Percentiles rank a stretch among this genome's conserved stretches.
Conservation (phyloP, 805 yeast species). For the Ogataea wickerhamii region DNA sequence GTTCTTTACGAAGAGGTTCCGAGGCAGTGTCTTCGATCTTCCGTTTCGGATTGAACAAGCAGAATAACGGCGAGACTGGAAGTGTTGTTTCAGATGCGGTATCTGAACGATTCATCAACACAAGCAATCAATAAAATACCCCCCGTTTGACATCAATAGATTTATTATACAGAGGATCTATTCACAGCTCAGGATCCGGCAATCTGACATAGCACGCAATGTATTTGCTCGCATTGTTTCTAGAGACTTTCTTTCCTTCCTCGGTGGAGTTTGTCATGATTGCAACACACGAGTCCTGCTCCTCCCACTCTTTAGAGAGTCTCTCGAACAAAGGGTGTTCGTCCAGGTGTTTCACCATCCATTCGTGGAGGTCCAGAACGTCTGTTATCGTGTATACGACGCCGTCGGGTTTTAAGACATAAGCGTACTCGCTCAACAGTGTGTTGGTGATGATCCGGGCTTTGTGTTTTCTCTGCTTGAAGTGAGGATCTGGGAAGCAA, state of each 20-base stretch:
- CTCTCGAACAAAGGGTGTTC: slow-evolving; percentile 90
- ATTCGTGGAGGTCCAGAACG: slow-evolving; percentile 84
- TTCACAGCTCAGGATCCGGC: slow-evolving; percentile 46
- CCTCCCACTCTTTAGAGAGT: slow-evolving; percentile 74
- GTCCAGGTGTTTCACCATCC: slow-evolving; percentile 94
- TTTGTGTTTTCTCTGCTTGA: slow-evolving; percentile 95
- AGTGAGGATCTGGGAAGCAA: slow-evolving; percentile 99
- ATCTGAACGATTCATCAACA: slow-evolving; percentile 26
- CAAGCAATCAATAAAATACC: slow-evolving; percentile 4
- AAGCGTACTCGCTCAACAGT: slow-evolving; percentile 87
- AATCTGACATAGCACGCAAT: slow-evolving; percentile 83
- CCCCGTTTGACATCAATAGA: background rate
- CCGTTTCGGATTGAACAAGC: slow-evolving; percentile 19
- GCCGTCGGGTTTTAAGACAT: slow-evolving; percentile 81
- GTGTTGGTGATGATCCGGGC: slow-evolving; percentile 94
- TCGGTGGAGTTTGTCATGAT: slow-evolving; percentile 93
- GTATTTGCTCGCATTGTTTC: slow-evolving; percentile 84
- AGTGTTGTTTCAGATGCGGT: slow-evolving; percentile 26
- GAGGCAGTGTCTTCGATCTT: slow-evolving; percentile 38
- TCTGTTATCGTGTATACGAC: slow-evolving; percentile 92
- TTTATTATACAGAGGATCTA: too few relatives aligned
- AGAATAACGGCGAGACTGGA: slow-evolving; percentile 14
- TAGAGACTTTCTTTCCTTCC: slow-evolving; percentile 93
- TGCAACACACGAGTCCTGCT: slow-evolving; percentile 71
- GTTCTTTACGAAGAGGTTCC: slow-evolving; percentile 41